These are phyloP conservation scores for Pleurotus cornucopiae DNA, from an alignment of 768 basidiomycete species.

Conservation along the genomic window DNA sequence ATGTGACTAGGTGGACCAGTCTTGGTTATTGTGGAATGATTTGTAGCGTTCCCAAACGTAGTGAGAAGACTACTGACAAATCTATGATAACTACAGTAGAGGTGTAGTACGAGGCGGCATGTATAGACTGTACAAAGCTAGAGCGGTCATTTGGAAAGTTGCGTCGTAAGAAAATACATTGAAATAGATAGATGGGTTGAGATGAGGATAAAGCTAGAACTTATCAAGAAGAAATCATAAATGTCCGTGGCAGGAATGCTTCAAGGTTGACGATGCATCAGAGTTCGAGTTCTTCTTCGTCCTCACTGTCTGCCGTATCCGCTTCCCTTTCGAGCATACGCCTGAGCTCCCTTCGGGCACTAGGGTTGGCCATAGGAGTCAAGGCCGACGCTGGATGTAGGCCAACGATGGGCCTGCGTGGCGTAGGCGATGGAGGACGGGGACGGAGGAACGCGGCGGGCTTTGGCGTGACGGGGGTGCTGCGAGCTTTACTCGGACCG, in stretches of 20 bases:
- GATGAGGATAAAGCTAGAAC: not conserved
- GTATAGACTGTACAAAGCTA: constrained; percentile 6
- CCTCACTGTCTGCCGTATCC: constrained; percentile 20
- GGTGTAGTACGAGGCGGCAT: not conserved
- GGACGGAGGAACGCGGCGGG: constrained; percentile 3
- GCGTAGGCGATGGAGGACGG: constrained; percentile 19
- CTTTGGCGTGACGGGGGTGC: constrained; percentile 22
- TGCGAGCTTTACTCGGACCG: constrained; percentile 14
- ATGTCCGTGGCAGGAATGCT: not conserved
- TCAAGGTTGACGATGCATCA: not conserved
- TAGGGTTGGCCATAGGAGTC: constrained; percentile 18
- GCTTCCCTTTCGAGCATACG: constrained; percentile 31
- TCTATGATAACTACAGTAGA: constrained; percentile 7
- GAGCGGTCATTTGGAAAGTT: not conserved
- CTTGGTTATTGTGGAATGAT: no score
- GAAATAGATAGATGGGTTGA: constrained; percentile 4
- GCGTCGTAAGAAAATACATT: constrained; percentile 7
- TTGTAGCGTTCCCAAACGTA: no score
- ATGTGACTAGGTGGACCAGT: no score
- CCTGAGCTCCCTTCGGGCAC: constrained; percentile 23
- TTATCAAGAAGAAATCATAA: constrained; percentile 3
- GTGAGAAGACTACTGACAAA: not conserved
- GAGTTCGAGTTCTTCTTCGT: constrained; percentile 16
- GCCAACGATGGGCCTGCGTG: constrained; percentile 19
- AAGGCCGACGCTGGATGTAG: constrained; percentile 14